These are phyloP conservation scores for Ceratonia siliqua DNA, from an alignment of 306 rosid species.

Conservation along the genomic window DNA sequence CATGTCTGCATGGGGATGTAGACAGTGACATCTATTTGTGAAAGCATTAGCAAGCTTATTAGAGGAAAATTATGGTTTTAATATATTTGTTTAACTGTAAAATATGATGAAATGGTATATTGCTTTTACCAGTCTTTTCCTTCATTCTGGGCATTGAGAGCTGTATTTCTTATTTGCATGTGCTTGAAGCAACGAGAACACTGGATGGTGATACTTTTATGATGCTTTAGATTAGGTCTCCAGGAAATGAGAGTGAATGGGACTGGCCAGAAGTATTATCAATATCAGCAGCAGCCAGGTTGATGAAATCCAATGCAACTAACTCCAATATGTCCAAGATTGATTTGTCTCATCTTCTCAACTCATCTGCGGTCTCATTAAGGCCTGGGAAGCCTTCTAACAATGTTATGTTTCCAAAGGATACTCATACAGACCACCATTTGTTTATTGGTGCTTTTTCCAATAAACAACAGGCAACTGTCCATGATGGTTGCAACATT, in stretches of 20 bases:
- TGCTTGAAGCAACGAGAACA: constrained; percentile 69
- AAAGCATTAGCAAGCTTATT: not conserved
- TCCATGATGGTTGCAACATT: constrained; percentile 38
- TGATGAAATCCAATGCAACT: constrained; percentile 48
- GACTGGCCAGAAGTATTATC: constrained; percentile 80
- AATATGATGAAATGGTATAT: not conserved
- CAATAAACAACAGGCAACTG: constrained; percentile 40
- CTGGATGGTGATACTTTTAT: constrained; percentile 76
- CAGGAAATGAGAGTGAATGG: constrained; percentile 67
- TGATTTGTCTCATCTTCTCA: constrained; percentile 41
- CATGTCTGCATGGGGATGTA: not conserved
- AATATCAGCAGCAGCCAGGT: constrained; percentile 52
- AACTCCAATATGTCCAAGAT: constrained; percentile 41
- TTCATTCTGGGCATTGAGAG: constrained; percentile 54
- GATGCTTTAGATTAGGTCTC: constrained; percentile 87
- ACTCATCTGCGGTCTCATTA: constrained; percentile 43
- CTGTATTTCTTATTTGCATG: constrained; percentile 64
- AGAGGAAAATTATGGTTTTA: not conserved
- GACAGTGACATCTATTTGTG: constrained; percentile 28
- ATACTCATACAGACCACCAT: constrained; percentile 37
- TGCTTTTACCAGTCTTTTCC: constrained; percentile 13
- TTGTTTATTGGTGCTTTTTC: constrained; percentile 41
- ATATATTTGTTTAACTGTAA: not conserved
- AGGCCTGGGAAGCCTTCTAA: constrained; percentile 51
- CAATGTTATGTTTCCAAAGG: constrained; percentile 38